A percentile compares a stretch with the other conserved stretches of the same genome.
Evolutionary conservation across 2,329 filamentous ascomycete species (phyloP).

Genomic region (Pseudopithomyces chartarum): DNA sequence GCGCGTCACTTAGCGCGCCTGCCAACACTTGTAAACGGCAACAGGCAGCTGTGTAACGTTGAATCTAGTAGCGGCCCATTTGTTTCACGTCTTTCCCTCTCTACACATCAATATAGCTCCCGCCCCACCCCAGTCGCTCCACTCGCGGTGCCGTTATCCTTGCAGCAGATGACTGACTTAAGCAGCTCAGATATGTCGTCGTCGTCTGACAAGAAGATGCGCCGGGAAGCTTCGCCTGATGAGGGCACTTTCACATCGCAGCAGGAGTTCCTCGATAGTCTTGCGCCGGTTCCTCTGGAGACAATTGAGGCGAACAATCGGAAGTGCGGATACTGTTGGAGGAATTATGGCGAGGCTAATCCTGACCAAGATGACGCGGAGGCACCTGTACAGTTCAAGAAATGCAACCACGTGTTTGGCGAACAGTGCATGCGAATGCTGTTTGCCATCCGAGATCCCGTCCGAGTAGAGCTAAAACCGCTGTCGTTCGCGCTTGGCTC

Average conservation of each 20-base stretch:
- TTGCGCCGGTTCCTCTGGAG: constrained; percentile 12
- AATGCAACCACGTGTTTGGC: constrained; percentile 24
- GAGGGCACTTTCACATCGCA: constrained; percentile 18
- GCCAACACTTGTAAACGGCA: neutral
- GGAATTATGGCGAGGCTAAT: constrained; percentile 20
- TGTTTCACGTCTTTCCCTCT: neutral
- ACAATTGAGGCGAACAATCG: constrained; percentile 12
- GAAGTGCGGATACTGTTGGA: constrained; percentile 25
- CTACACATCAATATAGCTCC: neutral
- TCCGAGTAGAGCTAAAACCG: constrained; percentile 4
- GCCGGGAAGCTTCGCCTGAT: constrained; percentile 5
- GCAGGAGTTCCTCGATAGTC: constrained; percentile 22
- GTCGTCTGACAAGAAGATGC: neutral
- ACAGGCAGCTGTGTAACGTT: neutral
- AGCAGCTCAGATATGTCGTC: neutral
- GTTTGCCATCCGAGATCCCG: constrained; percentile 11
- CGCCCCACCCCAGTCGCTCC: neutral
- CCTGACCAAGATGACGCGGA: constrained; percentile 23
- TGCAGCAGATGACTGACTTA: neutral
- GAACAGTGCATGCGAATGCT: constrained; percentile 20
- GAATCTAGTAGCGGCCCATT: neutral
- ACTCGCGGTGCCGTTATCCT: neutral
- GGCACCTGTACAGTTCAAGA: constrained; percentile 16
- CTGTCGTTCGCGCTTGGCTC: constrained; percentile 11
- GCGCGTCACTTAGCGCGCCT: neutral